A percentile compares a stretch with the other conserved stretches of the same genome.
Conservation (phyloP, 2,329 filamentous ascomycete genomes). For the Furcasterigmium sp. region DNA sequence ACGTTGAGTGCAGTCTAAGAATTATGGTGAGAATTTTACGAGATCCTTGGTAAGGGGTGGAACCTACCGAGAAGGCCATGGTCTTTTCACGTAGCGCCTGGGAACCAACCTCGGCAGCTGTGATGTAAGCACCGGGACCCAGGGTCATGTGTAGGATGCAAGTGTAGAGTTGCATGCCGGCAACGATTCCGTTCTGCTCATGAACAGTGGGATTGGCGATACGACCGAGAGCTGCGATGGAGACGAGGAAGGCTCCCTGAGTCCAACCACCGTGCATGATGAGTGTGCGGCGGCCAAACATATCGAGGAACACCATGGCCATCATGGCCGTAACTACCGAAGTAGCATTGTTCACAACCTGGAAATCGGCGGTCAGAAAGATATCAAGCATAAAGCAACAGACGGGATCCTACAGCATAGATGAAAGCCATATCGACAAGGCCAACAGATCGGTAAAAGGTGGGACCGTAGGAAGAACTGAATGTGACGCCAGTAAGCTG, state of each 20-base stretch:
- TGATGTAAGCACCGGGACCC: conserved; percentile 13
- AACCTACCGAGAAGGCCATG: conserved; percentile 9
- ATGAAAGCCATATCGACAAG: conserved; percentile 9
- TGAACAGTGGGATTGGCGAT: conserved; percentile 1
- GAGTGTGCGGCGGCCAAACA: conserved; percentile 56
- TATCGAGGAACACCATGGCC: conserved; percentile 66
- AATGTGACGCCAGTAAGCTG: conserved; percentile 71
- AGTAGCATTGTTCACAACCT: conserved; percentile 59
- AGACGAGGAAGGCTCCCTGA: conserved; percentile 10
- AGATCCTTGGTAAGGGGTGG: too few relatives aligned
- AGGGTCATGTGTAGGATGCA: conserved; percentile 9
- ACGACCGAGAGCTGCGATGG: conserved; percentile 9
- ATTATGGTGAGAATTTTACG: too few relatives aligned
- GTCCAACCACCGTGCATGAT: conserved; percentile 9
- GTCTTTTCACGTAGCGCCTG: conserved; percentile 12
- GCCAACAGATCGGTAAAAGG: conserved; percentile 22
- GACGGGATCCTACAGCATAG: conserved; percentile 10
- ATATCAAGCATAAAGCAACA: too few relatives aligned
- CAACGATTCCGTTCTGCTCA: conserved; percentile 3
- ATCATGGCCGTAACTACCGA: conserved; percentile 62
- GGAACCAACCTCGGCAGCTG: conserved; percentile 14
- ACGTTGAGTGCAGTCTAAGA: conserved; percentile 12
- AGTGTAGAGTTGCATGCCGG: conserved; percentile 7
- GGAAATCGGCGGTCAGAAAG: too few relatives aligned
- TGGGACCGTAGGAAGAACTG: conserved; percentile 69